Percentiles rank a stretch among this genome's conserved stretches.
These are phyloP conservation scores for Triadica sebifera DNA, from an alignment of 345 rosid genomes.

Conservation along the genomic window DNA sequence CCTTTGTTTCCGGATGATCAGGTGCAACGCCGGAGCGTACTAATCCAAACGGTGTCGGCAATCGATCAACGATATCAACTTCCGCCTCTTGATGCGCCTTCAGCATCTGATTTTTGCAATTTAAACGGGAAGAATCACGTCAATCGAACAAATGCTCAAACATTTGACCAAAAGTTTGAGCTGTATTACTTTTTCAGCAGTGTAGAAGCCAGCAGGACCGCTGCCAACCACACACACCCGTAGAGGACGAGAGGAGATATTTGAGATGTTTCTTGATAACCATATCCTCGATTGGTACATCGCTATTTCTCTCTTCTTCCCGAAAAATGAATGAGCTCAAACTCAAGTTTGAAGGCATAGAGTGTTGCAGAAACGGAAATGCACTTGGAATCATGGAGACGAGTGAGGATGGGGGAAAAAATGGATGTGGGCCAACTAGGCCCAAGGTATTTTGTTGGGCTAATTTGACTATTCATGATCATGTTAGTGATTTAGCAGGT, in stretches of 20 bases:
- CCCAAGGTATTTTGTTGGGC: too few relatives aligned
- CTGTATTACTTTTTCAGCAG: conserved; percentile 69
- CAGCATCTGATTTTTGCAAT: conserved; percentile 45
- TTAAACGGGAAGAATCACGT: background rate
- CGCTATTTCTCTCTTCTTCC: background rate
- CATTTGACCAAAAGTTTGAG: background rate
- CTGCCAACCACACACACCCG: conserved; percentile 87
- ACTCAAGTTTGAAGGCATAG: background rate
- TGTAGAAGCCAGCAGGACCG: conserved; percentile 89
- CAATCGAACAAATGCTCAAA: background rate
- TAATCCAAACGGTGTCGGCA: conserved; percentile 88
- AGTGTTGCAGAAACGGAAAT: too few relatives aligned
- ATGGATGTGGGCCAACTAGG: too few relatives aligned
- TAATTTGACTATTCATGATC: too few relatives aligned
- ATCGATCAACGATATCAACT: conserved; percentile 79
- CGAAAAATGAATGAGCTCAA: background rate
- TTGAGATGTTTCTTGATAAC: conserved; percentile 45
- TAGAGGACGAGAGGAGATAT: conserved; percentile 44
- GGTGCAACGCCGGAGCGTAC: conserved; percentile 98
- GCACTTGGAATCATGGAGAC: too few relatives aligned
- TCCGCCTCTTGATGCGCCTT: conserved; percentile 61
- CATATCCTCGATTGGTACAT: conserved; percentile 31
- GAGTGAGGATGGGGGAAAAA: too few relatives aligned
- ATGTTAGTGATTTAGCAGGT: too few relatives aligned
- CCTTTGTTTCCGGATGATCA: conserved; percentile 97